Evolutionary conservation across 1,284 basidiomycete genomes (phyloP).

Genomic region (Ustilago xerochloae): DNA sequence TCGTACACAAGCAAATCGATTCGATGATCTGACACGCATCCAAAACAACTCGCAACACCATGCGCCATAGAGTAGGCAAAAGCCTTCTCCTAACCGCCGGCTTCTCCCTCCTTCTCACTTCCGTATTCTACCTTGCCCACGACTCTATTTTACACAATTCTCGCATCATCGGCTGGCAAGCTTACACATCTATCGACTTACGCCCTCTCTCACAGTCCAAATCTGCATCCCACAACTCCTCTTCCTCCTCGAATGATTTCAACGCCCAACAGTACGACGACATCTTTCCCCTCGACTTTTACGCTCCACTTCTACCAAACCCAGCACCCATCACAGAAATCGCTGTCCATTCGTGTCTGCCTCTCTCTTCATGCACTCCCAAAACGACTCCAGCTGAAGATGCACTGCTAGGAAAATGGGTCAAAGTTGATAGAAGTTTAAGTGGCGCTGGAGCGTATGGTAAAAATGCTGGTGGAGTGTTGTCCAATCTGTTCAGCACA

Average conservation of each 20-base stretch:
- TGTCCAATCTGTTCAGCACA: conserved; percentile 34
- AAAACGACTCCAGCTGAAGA: conserved; percentile 78
- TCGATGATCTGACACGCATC: no score
- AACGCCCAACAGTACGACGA: conserved; percentile 22
- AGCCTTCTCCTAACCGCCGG: conserved; percentile 29
- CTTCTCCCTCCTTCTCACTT: conserved; percentile 43
- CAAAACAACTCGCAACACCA: no score
- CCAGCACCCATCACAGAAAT: conserved; percentile 76
- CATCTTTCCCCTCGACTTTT: conserved; percentile 54
- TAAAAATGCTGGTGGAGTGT: conserved; percentile 20
- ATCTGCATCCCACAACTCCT: conserved; percentile 1
- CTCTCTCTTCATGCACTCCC: conserved; percentile 77
- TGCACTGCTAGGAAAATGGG: conserved; percentile 85
- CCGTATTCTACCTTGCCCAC: conserved; percentile 47
- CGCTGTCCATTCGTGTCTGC: conserved; percentile 76
- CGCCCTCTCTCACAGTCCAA: conserved; percentile 1
- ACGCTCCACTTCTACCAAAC: conserved; percentile 57
- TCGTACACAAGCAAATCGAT: no score
- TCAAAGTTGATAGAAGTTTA: conserved; percentile 80
- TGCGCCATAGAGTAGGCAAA: conserved; percentile 35
- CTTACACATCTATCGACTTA: conserved; percentile 32
- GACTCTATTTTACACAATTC: conserved; percentile 30
- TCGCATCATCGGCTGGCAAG: conserved; percentile 50
- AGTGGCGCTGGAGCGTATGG: conserved; percentile 72
- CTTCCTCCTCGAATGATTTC: neutral